Conservation (phyloP, 106 monocot genomes). For the Dactylorhiza incarnata region DNA sequence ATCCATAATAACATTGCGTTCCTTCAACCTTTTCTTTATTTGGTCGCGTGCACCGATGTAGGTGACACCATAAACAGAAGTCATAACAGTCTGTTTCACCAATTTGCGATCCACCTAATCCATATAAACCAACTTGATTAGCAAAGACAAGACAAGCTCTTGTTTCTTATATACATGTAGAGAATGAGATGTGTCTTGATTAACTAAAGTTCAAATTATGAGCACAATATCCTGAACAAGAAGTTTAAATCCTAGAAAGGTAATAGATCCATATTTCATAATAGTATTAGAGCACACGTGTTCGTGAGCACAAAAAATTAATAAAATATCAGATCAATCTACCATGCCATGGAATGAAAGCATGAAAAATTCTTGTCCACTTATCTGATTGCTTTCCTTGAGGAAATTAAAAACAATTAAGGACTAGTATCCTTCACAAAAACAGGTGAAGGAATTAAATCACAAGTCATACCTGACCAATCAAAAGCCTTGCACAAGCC, state of each 20-base stretch:
- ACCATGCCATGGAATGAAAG: not conserved
- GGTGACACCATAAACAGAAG: slow-evolving; percentile 99
- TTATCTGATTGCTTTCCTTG: not conserved
- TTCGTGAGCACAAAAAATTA: not conserved
- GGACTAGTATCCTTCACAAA: not conserved
- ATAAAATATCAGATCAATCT: not conserved
- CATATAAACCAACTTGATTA: slow-evolving; percentile 11
- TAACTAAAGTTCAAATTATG: not conserved
- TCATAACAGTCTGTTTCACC: slow-evolving; percentile 99
- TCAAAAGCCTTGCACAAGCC: slow-evolving; percentile 55
- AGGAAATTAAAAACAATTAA: not conserved
- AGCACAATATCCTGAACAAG: not conserved
- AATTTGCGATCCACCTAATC: slow-evolving; percentile 92
- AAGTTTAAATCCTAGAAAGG: not conserved
- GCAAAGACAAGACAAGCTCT: not conserved
- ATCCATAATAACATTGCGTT: slow-evolving; percentile 48
- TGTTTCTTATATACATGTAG: not conserved
- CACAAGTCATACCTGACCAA: slow-evolving; percentile 56
- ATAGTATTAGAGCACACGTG: not conserved
- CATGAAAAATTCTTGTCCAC: not conserved
- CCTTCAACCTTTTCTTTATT: slow-evolving; percentile 88
- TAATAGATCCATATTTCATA: not conserved
- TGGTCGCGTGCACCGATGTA: slow-evolving; percentile 96
- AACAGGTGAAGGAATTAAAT: not conserved
- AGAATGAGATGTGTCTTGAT: not conserved